Conservation (phyloP, 768 basidiomycete genomes). For the Mycena indigotica region DNA sequence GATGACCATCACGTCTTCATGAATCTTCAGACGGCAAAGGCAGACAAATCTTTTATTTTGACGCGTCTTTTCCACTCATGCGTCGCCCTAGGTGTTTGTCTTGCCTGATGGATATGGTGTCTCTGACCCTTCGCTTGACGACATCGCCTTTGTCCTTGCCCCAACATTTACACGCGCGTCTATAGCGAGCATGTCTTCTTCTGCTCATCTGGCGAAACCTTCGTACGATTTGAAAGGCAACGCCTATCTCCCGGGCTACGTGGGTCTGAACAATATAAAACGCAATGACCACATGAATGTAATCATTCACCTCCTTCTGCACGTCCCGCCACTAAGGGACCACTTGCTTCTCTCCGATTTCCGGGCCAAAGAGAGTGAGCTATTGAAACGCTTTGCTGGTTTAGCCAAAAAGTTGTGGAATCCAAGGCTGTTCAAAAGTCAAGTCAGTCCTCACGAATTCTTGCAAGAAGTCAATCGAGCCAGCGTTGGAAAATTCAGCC, state of each 20-base stretch:
- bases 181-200: slow-evolving; percentile 56
- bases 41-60: slow-evolving; percentile 34
- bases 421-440: slow-evolving; percentile 92
- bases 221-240: slow-evolving; percentile 84
- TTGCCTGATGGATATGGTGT: slow-evolving; percentile 97
- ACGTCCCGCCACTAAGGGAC: slow-evolving; percentile 87
- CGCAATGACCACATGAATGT: slow-evolving; percentile 97
- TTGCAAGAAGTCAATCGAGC: slow-evolving; percentile 93
- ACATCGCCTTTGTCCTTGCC: slow-evolving; percentile 87
- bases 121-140: slow-evolving; percentile 93
- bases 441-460: slow-evolving; percentile 99
- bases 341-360: slow-evolving; percentile 79
- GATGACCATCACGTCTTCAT: slow-evolving; percentile 99
- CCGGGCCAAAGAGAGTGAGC: slow-evolving; percentile 77
- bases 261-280: slow-evolving; percentile 98
- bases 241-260: slow-evolving; percentile 88
- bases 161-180: slow-evolving; percentile 78
- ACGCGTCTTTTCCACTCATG: slow-evolving; percentile 21
- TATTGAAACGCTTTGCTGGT: slow-evolving; percentile 83
- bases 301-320: slow-evolving; percentile 89
- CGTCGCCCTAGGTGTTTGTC: slow-evolving; percentile 80
- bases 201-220: slow-evolving; percentile 63
- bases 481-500: slow-evolving; percentile 86
- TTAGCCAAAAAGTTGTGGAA: slow-evolving; percentile 97
- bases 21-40: slow-evolving; percentile 92